Evolutionary conservation across 1,284 basidiomycete species (phyloP), one percentile per base, ranked within the genome.

Genomic region (Apiotrichum sp.): DNA sequence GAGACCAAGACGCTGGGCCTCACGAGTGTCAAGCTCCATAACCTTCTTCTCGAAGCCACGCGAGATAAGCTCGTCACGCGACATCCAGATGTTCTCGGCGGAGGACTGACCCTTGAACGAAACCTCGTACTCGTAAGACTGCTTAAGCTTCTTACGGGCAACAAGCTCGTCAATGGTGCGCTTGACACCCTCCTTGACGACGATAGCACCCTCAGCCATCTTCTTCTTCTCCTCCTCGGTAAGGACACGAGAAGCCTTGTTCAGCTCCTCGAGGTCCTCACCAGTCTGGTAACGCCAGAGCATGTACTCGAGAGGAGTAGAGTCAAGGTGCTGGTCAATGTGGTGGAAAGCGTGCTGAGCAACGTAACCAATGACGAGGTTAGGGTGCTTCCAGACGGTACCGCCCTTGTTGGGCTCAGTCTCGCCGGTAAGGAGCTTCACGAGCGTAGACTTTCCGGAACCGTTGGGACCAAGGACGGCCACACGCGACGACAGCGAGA

Each of bases 31-130:
- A 67, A 97, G 88, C 79, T 97, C 93, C 70, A 96, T 82, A 63
- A 97, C 87, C 84, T 93, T 93, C 88, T 96, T 97, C 82, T 97
- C 93, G 80, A 92, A 97, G 71, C 93, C 93, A 78, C 93, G 90
- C 81, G 91, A 89, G 82, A 96, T 80, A 68, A 97, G 88, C 70
- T 97, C 93, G 72, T 97, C 93, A 83, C 93, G 89, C 47, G 93
- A 84, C 59, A 97, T 67, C 92, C 93, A 96, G 77, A 95, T 84
- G 84, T 96, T 96, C 84, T 96, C 93, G 41, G 91, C 90, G 53
- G 92, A 93, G 58, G 84, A 87, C 66, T 95, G 80, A 61, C 81
- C 84, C 83, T 95, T 95, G 85, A 96, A 90, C 62, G 90, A 89
- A 39, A 93, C 84, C 80, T 95, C 93, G 77, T 97, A 96, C 82